Conservation (phyloP, 75 land plant species). For the Larix kaempferi region DNA sequence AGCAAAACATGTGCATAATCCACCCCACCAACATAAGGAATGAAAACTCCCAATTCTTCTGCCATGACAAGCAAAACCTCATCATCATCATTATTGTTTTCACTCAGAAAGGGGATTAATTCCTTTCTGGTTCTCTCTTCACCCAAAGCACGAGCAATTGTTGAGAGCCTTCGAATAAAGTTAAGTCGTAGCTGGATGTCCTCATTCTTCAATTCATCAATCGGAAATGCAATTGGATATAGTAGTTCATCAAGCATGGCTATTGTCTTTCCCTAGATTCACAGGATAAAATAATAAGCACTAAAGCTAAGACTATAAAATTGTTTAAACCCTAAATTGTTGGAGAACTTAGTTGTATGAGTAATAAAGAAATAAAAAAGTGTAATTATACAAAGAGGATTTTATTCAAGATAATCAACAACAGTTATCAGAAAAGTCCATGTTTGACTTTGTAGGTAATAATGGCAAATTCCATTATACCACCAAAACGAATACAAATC, state of each 20-base stretch:
- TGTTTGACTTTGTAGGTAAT: too few relatives aligned
- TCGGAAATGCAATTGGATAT: constrained; percentile 89
- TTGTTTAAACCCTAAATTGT: too few relatives aligned
- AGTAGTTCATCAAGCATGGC: constrained; percentile 69
- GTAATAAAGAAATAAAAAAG: too few relatives aligned
- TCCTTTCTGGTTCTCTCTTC: constrained; percentile 94
- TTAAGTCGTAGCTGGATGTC: constrained; percentile 91
- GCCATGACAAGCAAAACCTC: constrained; percentile 96
- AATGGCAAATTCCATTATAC: too few relatives aligned
- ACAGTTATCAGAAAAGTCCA: too few relatives aligned
- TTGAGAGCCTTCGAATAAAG: constrained; percentile 86
- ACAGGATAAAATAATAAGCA: background rate
- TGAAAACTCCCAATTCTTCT: constrained; percentile 91
- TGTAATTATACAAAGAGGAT: too few relatives aligned
- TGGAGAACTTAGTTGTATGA: too few relatives aligned
- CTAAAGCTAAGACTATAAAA: too few relatives aligned
- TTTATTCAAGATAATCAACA: too few relatives aligned
- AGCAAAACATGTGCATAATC: constrained; percentile 87
- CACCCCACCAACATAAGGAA: constrained; percentile 94
- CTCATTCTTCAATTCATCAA: constrained; percentile 92
- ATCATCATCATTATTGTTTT: constrained; percentile 94
- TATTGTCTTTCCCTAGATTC: constrained; percentile 19
- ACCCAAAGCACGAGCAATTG: constrained; percentile 91
- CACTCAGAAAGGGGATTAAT: constrained; percentile 89
- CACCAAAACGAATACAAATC: too few relatives aligned